These are phyloP conservation scores for Umbilicaria muhlenbergii DNA, from an alignment of 495 filamentous ascomycete genomes.

Conservation along the genomic window DNA sequence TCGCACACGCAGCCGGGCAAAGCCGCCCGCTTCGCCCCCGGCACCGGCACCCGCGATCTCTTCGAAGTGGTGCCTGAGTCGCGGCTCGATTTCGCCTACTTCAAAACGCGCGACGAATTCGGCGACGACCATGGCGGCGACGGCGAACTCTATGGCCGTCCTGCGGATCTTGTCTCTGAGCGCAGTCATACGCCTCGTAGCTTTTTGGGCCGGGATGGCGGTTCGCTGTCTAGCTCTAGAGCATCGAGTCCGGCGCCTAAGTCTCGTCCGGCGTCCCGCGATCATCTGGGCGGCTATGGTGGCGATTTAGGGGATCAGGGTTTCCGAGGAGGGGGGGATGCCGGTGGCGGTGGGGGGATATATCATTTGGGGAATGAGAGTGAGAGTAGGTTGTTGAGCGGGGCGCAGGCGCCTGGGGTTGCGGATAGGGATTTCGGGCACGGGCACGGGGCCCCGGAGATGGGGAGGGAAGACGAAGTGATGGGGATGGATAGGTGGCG, in stretches of 20 bases:
- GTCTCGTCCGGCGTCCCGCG: slow-evolving; percentile 6
- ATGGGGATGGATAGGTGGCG: slow-evolving; percentile 31
- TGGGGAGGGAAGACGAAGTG: slow-evolving; percentile 4
- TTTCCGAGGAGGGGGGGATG: slow-evolving; percentile 7
- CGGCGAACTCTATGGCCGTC: slow-evolving; percentile 46
- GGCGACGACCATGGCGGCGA: slow-evolving; percentile 72
- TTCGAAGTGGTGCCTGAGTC: slow-evolving; percentile 86
- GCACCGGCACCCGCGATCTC: slow-evolving; percentile 4
- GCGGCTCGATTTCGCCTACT: slow-evolving; percentile 87
- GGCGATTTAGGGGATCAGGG: slow-evolving; percentile 11
- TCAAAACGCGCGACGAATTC: slow-evolving; percentile 80
- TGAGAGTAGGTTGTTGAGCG: slow-evolving; percentile 26
- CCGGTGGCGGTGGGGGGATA: slow-evolving; percentile 11
- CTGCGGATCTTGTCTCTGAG: slow-evolving; percentile 45
- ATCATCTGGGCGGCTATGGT: not conserved
- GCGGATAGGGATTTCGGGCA: slow-evolving; percentile 4
- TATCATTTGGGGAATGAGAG: slow-evolving; percentile 30
- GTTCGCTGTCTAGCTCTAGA: slow-evolving; percentile 23
- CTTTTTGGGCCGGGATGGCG: slow-evolving; percentile 26
- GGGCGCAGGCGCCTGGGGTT: slow-evolving; percentile 23
- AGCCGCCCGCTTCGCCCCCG: slow-evolving; percentile 25
- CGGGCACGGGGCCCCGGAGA: slow-evolving; percentile 17
- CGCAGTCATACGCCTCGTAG: slow-evolving; percentile 52
- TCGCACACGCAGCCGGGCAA: slow-evolving; percentile 60
- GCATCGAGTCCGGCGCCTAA: slow-evolving; percentile 29